Evolutionary conservation across 2,329 filamentous ascomycete species (phyloP), one percentile per base, ranked within the genome.

Genomic region (Pseudogymnoascus sp.): DNA sequence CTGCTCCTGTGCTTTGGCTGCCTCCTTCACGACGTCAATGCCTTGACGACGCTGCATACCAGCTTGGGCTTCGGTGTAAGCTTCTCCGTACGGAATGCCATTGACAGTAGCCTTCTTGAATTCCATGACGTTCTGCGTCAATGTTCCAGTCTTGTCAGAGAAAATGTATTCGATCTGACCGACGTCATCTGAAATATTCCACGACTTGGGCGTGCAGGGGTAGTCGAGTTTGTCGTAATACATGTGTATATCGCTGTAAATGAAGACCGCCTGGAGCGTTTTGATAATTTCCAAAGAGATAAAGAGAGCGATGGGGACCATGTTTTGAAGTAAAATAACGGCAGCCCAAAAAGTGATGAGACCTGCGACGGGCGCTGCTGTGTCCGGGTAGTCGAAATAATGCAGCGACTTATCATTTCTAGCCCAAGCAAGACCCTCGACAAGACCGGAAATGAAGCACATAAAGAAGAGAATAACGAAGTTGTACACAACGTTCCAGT

Each of bases 141-240:
- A 76, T 2, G 90, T 96, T 62, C 90, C 90, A 0, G 90, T 96
- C 76, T 96, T 96, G 79, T 96, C 90, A 0, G 90, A 97, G 74
- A 99, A 99, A 67, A 99, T 96, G 77, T 97, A 99, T 75, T 97
- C 94, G 64, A 99, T 96, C 75, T 99, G 94, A 11, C 94, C 94
- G 54, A 99, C 81, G 69, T 99, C 95, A 71, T 99, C 94, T 0
- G 93, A 97, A 58, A 99, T 97, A 72, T 97, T 99, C 94, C 94
- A 99, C 0, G 92, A 91, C 71, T 97, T 97, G 4, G 95, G 94
- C 9, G 96, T 91, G 71, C 95, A 99, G 1, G 93, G 91, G 70
- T 96, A 92, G 70, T 96, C 91, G 66, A 97, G 85, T 69, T 85
- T 86, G 61, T 94, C 94, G 76, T 99, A 96, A 75, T 97, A 99